These are phyloP conservation scores for Rickenella mellea DNA, from an alignment of 768 basidiomycete species.

Conservation along the genomic window DNA sequence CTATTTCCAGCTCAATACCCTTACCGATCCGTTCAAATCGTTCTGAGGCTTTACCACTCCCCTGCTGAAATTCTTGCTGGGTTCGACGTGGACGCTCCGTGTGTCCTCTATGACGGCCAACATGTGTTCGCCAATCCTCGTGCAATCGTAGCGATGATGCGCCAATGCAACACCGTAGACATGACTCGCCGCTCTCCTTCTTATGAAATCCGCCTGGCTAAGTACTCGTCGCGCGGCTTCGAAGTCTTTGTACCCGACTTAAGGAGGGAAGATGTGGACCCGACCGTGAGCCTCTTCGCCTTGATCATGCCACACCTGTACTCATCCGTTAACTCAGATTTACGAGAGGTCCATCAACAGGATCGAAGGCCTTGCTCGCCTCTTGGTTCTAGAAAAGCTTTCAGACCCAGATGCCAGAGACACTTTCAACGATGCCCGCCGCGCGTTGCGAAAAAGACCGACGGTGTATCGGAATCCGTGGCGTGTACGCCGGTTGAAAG, in stretches of 20 bases:
- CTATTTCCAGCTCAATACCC: constrained; percentile 45
- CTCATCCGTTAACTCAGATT: constrained; percentile 28
- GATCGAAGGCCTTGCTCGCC: constrained; percentile 50
- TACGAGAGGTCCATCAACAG: constrained; percentile 49
- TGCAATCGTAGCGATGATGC: constrained; percentile 52
- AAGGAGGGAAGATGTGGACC: constrained; percentile 42
- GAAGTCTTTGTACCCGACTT: constrained; percentile 50
- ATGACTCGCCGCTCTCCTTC: constrained; percentile 56
- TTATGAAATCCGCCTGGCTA: constrained; percentile 52
- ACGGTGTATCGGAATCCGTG: no score
- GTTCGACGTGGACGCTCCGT: constrained; percentile 59
- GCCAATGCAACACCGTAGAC: constrained; percentile 56
- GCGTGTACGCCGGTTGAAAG: constrained; percentile 35
- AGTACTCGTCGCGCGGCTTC: constrained; percentile 45
- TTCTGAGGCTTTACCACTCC: constrained; percentile 52
- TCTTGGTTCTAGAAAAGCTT: constrained; percentile 55
- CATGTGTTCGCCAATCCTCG: constrained; percentile 55
- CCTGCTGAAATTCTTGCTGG: constrained; percentile 60
- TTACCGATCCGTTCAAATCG: constrained; percentile 57
- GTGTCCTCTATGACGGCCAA: constrained; percentile 43
- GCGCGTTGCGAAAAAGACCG: constrained; percentile 41
- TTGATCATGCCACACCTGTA: background rate
- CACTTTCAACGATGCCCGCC: constrained; percentile 37
- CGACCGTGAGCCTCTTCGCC: constrained; percentile 32
- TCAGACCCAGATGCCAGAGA: constrained; percentile 31